phyloP scores from a whole-genome alignment of 768 basidiomycete species.

The Steccherinum ochraceum region DNA sequence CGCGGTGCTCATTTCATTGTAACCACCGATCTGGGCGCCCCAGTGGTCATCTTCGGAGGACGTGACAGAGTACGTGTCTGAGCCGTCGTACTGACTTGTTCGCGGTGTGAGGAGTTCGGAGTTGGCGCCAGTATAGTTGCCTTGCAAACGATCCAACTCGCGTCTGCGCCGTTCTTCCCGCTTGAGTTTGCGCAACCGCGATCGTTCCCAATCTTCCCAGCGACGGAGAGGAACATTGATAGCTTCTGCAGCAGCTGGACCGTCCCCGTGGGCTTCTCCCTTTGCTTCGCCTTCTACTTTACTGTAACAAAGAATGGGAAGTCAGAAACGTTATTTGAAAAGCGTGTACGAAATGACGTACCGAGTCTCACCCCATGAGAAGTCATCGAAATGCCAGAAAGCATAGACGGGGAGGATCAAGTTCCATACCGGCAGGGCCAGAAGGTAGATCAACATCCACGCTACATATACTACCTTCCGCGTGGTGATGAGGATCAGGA shows the following conservation, averaged over 20 bases:
- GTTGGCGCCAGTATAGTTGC: slow-evolving; percentile 55
- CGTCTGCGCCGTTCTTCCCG: slow-evolving; percentile 78
- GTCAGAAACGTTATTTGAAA: not conserved
- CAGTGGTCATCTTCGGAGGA: slow-evolving; percentile 95
- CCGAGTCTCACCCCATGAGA: slow-evolving; percentile 99
- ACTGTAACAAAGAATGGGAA: slow-evolving; percentile 34
- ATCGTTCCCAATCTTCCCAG: slow-evolving; percentile 99
- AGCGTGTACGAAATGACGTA: slow-evolving; percentile 28
- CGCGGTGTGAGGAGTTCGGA: slow-evolving; percentile 60
- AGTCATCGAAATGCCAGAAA: slow-evolving; percentile 99
- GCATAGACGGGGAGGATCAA: slow-evolving; percentile 91
- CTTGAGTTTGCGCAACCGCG: slow-evolving; percentile 82
- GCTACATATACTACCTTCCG: slow-evolving; percentile 92
- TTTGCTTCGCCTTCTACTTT: slow-evolving; percentile 93
- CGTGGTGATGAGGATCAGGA: slow-evolving; percentile 92
- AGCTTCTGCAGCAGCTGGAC: slow-evolving; percentile 44
- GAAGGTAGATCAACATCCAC: slow-evolving; percentile 96
- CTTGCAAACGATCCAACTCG: slow-evolving; percentile 77
- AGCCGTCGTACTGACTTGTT: slow-evolving; percentile 59
- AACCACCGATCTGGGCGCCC: slow-evolving; percentile 92
- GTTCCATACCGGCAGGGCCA: slow-evolving; percentile 95
- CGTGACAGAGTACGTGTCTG: slow-evolving; percentile 72
- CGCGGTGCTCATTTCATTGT: slow-evolving; percentile 77
- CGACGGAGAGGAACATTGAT: slow-evolving; percentile 83
- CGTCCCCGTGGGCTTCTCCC: slow-evolving; percentile 69